Percentiles rank a stretch among this genome's conserved stretches.
phyloP scores from a whole-genome alignment of 768 basidiomycete species.

The Wakefieldia striispora region DNA sequence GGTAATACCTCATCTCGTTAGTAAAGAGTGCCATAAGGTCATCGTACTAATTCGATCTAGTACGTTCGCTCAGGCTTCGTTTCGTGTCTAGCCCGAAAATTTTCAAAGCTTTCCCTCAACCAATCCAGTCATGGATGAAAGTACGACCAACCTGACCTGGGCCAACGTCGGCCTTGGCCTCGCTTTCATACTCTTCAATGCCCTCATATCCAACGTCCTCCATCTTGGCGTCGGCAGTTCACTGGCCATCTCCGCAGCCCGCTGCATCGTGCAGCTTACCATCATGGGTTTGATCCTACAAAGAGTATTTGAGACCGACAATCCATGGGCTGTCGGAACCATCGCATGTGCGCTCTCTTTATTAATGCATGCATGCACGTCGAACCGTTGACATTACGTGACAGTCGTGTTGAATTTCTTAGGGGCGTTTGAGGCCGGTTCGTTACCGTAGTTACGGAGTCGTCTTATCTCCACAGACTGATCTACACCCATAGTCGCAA shows the following conservation, averaged over 20 bases:
- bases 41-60: background rate
- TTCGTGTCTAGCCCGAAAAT: background rate
- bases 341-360: conserved; percentile 64
- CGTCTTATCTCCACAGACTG: background rate
- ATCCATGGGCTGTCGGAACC: conserved; percentile 69
- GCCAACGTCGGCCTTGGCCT: conserved; percentile 75
- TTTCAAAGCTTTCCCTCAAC: too few species aligned
- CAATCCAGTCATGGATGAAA: conserved; percentile 29
- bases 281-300: conserved; percentile 70
- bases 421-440: conserved; percentile 76
- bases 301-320: conserved; percentile 71
- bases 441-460: conserved; percentile 15
- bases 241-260: conserved; percentile 63
- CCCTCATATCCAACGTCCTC: conserved; percentile 59
- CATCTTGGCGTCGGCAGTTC: conserved; percentile 70
- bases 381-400: too few species aligned
- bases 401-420: conserved; percentile 69
- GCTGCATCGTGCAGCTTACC: conserved; percentile 78
- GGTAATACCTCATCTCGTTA: conserved; percentile 32
- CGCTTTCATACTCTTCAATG: conserved; percentile 72
- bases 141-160: conserved; percentile 50
- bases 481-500: conserved; percentile 52
- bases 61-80: background rate
- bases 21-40: conserved; percentile 1
- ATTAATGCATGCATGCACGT: too few species aligned